Conservation (phyloP, 495 filamentous ascomycete genomes). For the Staphylotrichum tortipilum region DNA sequence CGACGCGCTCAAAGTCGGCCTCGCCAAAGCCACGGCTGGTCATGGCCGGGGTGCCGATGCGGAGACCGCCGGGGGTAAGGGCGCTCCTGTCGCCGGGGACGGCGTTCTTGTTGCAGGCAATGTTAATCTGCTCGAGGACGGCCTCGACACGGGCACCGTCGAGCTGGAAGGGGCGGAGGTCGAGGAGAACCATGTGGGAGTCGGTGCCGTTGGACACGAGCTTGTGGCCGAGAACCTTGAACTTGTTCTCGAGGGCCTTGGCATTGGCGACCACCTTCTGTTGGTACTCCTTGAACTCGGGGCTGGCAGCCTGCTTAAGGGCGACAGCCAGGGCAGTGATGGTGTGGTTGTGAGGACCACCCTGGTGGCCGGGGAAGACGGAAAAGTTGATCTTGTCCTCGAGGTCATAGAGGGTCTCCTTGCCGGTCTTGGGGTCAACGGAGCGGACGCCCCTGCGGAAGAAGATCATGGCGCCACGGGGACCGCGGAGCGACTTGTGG, state of each 20-base stretch:
- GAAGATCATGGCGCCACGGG: constrained; percentile 99
- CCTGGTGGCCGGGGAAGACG: constrained; percentile 99
- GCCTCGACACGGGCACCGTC: constrained; percentile 96
- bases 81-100: constrained; percentile 98
- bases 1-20: constrained; percentile 87
- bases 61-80: constrained; percentile 86
- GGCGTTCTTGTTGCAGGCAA: constrained; percentile 98
- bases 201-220: constrained; percentile 95
- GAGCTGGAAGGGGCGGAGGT: constrained; percentile 68
- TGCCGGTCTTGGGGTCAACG: constrained; percentile 79
- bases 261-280: constrained; percentile 86
- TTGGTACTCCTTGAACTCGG: constrained; percentile 96
- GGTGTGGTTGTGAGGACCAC: constrained; percentile 99
- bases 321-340: constrained; percentile 97
- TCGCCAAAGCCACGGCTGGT: constrained; percentile 88
- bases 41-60: constrained; percentile 96
- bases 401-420: constrained; percentile 86
- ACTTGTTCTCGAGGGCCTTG: constrained; percentile 73
- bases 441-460: constrained; percentile 92
- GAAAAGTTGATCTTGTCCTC: constrained; percentile 97
- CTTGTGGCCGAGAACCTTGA: constrained; percentile 79
- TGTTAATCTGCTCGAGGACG: constrained; percentile 94
- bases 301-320: constrained; percentile 84
- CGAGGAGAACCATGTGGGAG: constrained; percentile 95
- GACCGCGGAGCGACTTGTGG: constrained; percentile 98